phyloP scores from a whole-genome alignment of 1,284 basidiomycete genomes.

The Cryptococcus sp. region DNA sequence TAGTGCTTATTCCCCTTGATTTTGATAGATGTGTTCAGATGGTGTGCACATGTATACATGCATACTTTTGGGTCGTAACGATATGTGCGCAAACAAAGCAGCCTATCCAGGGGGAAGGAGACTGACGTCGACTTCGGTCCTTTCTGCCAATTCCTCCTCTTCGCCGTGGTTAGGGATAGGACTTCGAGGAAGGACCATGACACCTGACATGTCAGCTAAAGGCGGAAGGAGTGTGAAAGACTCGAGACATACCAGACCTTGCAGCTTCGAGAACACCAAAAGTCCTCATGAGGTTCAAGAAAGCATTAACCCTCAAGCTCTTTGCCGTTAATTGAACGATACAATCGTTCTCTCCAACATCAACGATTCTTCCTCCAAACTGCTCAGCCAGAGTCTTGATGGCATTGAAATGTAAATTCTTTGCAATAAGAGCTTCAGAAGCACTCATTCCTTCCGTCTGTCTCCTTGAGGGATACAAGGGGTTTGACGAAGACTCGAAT shows the following conservation, averaged over 20 bases:
- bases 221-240: neutral
- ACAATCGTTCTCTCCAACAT: constrained; percentile 87
- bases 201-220: constrained; percentile 53
- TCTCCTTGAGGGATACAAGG: constrained; percentile 29
- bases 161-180: constrained; percentile 68
- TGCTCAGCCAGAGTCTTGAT: constrained; percentile 80
- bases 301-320: constrained; percentile 84
- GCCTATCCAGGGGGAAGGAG: constrained; percentile 83
- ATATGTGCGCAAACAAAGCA: neutral
- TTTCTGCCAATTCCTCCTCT: constrained; percentile 53
- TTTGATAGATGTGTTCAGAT: too few species aligned
- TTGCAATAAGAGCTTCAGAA: constrained; percentile 78
- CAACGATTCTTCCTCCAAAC: constrained; percentile 90
- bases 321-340: constrained; percentile 96
- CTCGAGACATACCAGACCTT: constrained; percentile 66
- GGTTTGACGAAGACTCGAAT: constrained; percentile 58
- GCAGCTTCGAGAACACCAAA: constrained; percentile 94
- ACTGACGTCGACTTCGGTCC: constrained; percentile 69
- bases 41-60: too few species aligned
- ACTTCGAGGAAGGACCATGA: constrained; percentile 95
- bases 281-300: constrained; percentile 85
- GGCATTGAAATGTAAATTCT: constrained; percentile 83
- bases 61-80: neutral
- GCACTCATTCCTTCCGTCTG: constrained; percentile 42
- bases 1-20: too few species aligned